Percentiles rank a stretch among this genome's conserved stretches.
Conservation (phyloP, 106 monocot genomes). For the Amphibolis antarctica region DNA sequence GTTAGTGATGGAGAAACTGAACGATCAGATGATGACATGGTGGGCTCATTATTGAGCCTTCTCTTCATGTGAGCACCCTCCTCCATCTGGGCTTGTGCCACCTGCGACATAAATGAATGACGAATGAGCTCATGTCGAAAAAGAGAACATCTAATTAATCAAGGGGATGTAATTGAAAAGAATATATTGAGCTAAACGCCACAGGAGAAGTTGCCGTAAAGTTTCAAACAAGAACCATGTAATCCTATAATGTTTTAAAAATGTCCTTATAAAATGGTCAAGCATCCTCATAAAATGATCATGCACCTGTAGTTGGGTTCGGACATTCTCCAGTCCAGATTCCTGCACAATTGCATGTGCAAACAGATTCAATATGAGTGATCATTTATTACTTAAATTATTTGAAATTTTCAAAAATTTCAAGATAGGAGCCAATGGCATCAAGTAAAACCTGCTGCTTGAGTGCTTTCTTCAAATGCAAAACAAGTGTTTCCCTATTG, state of each 20-base stretch:
- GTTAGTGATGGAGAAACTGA: not conserved
- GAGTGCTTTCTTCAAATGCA: conserved; percentile 64
- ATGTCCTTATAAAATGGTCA: not conserved
- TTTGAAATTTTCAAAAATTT: not conserved
- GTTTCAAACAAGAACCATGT: too few species aligned
- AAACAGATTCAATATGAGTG: conserved; percentile 7
- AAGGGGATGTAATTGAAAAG: too few species aligned
- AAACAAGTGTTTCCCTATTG: conserved; percentile 50
- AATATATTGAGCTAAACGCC: too few species aligned
- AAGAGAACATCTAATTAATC: not conserved
- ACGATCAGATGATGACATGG: conserved; percentile 7
- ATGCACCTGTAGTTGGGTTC: conserved; percentile 73
- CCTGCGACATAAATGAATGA: conserved; percentile 23
- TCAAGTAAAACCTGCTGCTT: conserved; percentile 62
- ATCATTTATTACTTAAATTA: not conserved
- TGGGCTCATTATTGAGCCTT: conserved; percentile 61
- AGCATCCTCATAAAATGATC: not conserved
- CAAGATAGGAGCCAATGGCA: not conserved
- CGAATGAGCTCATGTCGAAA: not conserved
- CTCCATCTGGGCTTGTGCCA: conserved; percentile 59
- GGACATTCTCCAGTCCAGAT: conserved; percentile 74
- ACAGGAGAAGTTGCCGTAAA: too few species aligned
- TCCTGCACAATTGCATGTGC: conserved; percentile 41
- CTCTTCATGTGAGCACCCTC: conserved; percentile 69
- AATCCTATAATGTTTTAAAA: too few species aligned